These are phyloP conservation scores for Penicillium sp. DNA, from an alignment of 2,329 filamentous ascomycete genomes.

Conservation along the genomic window DNA sequence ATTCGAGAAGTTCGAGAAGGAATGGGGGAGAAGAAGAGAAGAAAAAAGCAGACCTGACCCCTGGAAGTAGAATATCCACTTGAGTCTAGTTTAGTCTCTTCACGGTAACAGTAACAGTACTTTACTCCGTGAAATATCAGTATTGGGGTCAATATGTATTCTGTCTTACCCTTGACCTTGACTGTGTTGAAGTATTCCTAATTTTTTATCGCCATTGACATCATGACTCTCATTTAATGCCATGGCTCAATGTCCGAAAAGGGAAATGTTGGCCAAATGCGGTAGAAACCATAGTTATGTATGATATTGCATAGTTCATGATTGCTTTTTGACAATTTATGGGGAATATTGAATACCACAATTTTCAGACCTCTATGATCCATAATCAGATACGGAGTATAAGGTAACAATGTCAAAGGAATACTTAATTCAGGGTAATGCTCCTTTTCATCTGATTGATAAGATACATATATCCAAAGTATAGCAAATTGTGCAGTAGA, in stretches of 20 bases:
- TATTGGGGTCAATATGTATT: not conserved
- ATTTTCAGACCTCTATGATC: not conserved
- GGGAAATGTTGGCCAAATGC: not conserved
- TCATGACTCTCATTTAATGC: slow-evolving; percentile 18
- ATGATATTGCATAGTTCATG: not conserved
- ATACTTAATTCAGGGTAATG: too few relatives aligned
- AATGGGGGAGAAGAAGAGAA: slow-evolving; percentile 9
- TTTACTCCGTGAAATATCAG: not conserved
- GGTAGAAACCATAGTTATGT: not conserved
- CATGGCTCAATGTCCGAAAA: not conserved
- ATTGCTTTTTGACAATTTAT: not conserved
- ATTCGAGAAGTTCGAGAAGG: slow-evolving; percentile 1
- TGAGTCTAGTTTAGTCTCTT: slow-evolving; percentile 21
- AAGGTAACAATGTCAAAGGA: too few relatives aligned
- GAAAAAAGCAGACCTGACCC: slow-evolving; percentile 15
- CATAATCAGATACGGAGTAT: not conserved
- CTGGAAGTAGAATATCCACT: slow-evolving; percentile 30
- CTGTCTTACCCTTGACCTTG: not conserved
- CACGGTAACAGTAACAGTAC: slow-evolving; percentile 22
- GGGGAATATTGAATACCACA: not conserved
- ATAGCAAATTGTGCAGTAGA: not conserved
- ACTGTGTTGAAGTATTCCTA: not conserved
- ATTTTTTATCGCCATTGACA: slow-evolving; percentile 16
- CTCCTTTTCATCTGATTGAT: not conserved
- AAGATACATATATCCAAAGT: slow-evolving; percentile 1